Evolutionary conservation across 805 yeast genomes (phyloP), one percentile per base, ranked within the genome.

Genomic region (Candida orba): DNA sequence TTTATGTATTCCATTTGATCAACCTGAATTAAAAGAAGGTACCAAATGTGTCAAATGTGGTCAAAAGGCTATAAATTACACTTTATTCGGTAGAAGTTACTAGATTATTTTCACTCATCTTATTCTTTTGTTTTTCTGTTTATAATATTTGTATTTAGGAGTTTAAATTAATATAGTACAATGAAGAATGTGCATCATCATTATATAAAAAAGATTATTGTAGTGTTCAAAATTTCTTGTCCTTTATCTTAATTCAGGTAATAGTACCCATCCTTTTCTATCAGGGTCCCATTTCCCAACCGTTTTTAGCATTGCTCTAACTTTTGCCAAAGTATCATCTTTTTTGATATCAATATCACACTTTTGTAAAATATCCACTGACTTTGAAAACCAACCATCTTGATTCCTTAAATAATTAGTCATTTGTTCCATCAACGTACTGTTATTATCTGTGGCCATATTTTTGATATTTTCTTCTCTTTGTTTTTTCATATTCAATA

Each of bases 31-130:
- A 66, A 78, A 78, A 64, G 69, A 65, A 52, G 91, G 83, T 55
- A 86, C 88, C 52, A 83, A 81, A 66, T 95, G 99, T 80, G 82
- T 88, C 51, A 84, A 72, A 59, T 93, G 98, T 76, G 85, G 75
- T 50, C 71, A 68, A 56, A 66, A 69, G 36, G 99, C 99, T 35
- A 64, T 78, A 50, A 76, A 78, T 62, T 93, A 84, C 76, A 84
- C 95, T 58, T 79, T 93, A 91, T 93, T 93, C 62, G 99, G 99
- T 59, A 83, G 99, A 72, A 86, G 96, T 36, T 93, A 93, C 66
- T 93, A 77, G 54, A 17, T 23, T 25, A 12, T 20, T 34, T 39
- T 37, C 33, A n/a, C 34, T 23, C 14, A 30, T 14, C 17, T 13
- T 13, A 30, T 30, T 30, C 3, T 30, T n/a, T n/a, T n/a, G n/a